Base-by-base conservation (phyloP, 441 rosid genomes). In the Corymbia calophylla region DNA sequence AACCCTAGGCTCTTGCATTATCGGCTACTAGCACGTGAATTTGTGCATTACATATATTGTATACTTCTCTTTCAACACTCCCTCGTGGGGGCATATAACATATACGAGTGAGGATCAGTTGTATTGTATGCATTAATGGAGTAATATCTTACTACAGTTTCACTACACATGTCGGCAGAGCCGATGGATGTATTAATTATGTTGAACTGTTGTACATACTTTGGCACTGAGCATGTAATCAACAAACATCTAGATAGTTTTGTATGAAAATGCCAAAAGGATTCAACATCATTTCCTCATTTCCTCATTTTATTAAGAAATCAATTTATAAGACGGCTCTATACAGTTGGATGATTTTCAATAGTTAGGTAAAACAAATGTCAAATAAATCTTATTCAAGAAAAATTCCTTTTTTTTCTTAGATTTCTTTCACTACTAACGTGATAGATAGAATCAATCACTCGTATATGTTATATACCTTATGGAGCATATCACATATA, bases 1-100 rank as follows among this genome's bases (percentile, higher is more conserved):
- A 92, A 64, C 93, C 92, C 64, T 93, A 88, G 51, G 58, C 87
- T 90, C 87, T 27, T n/a, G 35, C 53, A 13, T 29, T 86, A 53
- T 1, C 2, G 2, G 21, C 16, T 86, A 53, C 56, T 85, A 49
- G 58, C 39, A 51, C 29, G 58, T 53, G 87, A 85, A 49, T 49
- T 49, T 53, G 29, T 19, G 87, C 32, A n/a, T 85, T 51, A 18
- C 62, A 10, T 85, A 15, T 31, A 29, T 21, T 5, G 15, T 7
- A 51, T 53, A 0, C 39, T 85, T 51, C 58, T 5, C 60, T 53
- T 85, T n/a, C 17, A 3, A 49, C n/a, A 7, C 88, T 29, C 16
- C 48, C 49, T 86, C 3, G 8, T 35, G 21, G 9, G 9, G 14
- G 32, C 29, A 23, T 39, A 51, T 39, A 77, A 77, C 27, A 7